phyloP scores from a whole-genome alignment of 2,329 filamentous ascomycete species.

The Fusarium succisae region DNA sequence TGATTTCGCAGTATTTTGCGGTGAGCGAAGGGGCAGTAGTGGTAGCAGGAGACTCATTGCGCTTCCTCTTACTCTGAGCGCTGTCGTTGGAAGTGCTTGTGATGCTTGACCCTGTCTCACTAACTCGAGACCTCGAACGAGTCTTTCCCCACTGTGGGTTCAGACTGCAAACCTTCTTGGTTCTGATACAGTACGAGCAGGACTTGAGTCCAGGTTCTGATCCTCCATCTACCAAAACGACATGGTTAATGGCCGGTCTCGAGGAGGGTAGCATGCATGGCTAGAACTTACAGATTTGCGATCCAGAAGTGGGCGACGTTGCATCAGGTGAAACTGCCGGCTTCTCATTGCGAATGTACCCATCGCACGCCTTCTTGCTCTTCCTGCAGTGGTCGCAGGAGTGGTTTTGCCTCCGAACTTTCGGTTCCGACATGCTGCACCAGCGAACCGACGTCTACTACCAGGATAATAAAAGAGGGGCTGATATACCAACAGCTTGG shows the following conservation, averaged over 20 bases:
- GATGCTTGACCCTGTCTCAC: background rate
- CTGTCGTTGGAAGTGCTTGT: background rate
- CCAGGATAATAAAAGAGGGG: background rate
- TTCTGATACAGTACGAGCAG: background rate
- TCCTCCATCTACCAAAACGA: background rate
- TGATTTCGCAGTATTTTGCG: background rate
- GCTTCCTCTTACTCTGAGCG: background rate
- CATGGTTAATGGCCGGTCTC: background rate
- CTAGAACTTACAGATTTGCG: background rate
- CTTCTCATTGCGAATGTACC: background rate
- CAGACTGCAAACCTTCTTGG: background rate
- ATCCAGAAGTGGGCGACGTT: background rate
- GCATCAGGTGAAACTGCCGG: background rate
- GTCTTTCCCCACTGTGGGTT: background rate
- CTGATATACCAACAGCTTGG: background rate
- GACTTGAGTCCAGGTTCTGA: background rate
- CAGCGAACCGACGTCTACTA: background rate
- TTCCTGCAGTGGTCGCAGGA: background rate
- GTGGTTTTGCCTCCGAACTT: background rate
- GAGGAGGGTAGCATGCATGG: background rate
- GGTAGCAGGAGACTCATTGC: rapidly evolving
- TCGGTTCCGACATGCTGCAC: background rate
- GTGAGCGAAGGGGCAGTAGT: background rate
- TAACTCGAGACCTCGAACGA: background rate
- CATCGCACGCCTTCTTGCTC: background rate